These are phyloP conservation scores for Aspergillus udagawae DNA, from an alignment of 2,329 filamentous ascomycete genomes.

Conservation along the genomic window DNA sequence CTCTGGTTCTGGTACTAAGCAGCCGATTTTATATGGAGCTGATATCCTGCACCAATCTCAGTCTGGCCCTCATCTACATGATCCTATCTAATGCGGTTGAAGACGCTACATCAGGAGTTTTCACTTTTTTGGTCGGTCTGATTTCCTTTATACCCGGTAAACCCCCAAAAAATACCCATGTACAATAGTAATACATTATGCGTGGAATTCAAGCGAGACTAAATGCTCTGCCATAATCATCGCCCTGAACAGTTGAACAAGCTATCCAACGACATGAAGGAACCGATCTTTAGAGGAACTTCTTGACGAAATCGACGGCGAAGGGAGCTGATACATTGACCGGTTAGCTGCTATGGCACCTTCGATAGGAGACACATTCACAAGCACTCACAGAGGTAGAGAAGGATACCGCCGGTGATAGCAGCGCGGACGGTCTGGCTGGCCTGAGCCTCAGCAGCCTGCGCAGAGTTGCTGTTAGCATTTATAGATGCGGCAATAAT, in stretches of 20 bases:
- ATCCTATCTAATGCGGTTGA: background rate
- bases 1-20: background rate
- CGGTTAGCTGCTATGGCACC: background rate
- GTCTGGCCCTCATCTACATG: background rate
- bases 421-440: constrained; percentile 52
- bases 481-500: background rate
- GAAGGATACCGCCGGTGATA: constrained; percentile 50
- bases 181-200: constrained; percentile 37
- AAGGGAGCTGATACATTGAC: constrained; percentile 40
- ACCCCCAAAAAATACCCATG: constrained; percentile 18
- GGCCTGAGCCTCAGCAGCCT: constrained; percentile 53
- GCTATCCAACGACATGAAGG: constrained; percentile 2
- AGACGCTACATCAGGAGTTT: background rate
- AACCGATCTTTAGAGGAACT: constrained; percentile 38
- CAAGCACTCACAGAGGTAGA: constrained; percentile 57
- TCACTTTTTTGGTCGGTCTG: background rate
- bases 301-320: constrained; percentile 46
- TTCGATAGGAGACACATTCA: background rate
- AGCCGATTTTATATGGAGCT: constrained; percentile 10
- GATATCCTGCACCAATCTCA: background rate
- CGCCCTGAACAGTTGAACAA: background rate
- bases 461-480: constrained; percentile 6
- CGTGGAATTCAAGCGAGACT: constrained; percentile 6
- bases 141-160: constrained; percentile 17
- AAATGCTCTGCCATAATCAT: background rate